A percentile compares a stretch with the other conserved stretches of the same genome.
These are phyloP conservation scores for Hordeum pubiflorum DNA, from an alignment of 202 grass and related monocot genomes.

Conservation along the genomic window DNA sequence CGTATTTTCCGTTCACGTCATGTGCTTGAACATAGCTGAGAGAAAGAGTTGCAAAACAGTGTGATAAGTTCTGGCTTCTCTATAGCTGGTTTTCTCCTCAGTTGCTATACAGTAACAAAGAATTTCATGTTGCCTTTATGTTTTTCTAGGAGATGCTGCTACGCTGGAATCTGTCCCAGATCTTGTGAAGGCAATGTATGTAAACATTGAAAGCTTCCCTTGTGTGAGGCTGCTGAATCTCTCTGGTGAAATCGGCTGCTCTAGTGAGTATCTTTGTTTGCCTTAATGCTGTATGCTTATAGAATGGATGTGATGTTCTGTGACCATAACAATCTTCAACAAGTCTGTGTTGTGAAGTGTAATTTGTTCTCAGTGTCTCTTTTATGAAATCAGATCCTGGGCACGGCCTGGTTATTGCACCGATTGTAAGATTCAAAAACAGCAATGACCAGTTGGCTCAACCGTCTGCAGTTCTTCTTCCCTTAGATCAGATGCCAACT, in stretches of 20 bases:
- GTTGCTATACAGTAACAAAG: not conserved
- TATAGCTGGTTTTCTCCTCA: not conserved
- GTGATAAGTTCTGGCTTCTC: not conserved
- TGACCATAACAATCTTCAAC: not conserved
- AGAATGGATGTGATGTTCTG: not conserved
- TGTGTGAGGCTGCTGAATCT: constrained; percentile 90
- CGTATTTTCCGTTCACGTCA: not conserved
- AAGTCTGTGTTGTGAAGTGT: not conserved
- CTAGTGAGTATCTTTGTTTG: constrained; percentile 60
- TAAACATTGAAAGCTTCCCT: constrained; percentile 76
- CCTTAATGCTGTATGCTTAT: constrained; percentile 2
- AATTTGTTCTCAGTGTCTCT: not conserved
- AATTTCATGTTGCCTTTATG: not conserved
- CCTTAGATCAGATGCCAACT: constrained; percentile 59
- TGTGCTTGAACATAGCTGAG: not conserved
- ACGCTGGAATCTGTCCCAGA: constrained; percentile 85
- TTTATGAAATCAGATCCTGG: constrained; percentile 69
- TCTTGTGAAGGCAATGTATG: constrained; percentile 88
- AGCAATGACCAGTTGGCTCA: constrained; percentile 38
- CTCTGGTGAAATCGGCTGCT: constrained; percentile 86
- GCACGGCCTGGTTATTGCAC: constrained; percentile 57
- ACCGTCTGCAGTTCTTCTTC: constrained; percentile 60
- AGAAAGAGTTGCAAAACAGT: not conserved
- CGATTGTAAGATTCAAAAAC: constrained; percentile 52
- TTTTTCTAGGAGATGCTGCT: constrained; percentile 42